Conservation (phyloP, 371 early-diverging fungal species). For the Apophysomyces trapeziformis region DNA sequence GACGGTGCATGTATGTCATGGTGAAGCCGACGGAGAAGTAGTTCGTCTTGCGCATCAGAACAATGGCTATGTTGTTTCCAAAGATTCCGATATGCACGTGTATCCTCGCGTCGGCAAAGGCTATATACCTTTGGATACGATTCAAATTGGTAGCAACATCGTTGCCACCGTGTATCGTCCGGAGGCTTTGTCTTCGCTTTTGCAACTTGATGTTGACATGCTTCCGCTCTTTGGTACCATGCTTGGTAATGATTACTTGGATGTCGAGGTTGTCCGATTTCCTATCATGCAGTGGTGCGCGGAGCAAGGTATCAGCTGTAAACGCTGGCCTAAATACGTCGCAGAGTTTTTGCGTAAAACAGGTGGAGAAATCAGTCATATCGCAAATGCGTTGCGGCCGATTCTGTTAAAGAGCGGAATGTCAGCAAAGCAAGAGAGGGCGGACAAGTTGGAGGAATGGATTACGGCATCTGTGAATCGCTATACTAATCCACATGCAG, state of each 20-base stretch:
- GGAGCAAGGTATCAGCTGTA: slow-evolving; percentile 19
- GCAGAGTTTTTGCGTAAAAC: slow-evolving; percentile 29
- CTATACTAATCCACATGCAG: slow-evolving; percentile 18
- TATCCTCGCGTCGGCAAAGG: slow-evolving; percentile 56
- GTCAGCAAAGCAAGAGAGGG: slow-evolving; percentile 25
- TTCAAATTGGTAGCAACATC: slow-evolving; percentile 26
- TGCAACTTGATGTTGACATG: slow-evolving; percentile 34
- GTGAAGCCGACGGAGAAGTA: slow-evolving; percentile 61
- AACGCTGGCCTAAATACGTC: slow-evolving; percentile 38
- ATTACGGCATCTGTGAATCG: slow-evolving; percentile 32
- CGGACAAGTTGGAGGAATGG: slow-evolving; percentile 27
- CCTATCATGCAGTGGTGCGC: slow-evolving; percentile 48
- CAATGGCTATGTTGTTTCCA: slow-evolving; percentile 57
- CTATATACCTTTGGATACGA: slow-evolving; percentile 57
- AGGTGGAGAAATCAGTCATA: slow-evolving; percentile 12
- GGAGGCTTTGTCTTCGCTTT: slow-evolving; percentile 34
- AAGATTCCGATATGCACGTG: slow-evolving; percentile 65
- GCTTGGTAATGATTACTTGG: slow-evolving; percentile 61
- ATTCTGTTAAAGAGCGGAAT: slow-evolving; percentile 26
- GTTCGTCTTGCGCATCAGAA: slow-evolving; percentile 44
- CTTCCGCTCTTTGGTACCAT: slow-evolving; percentile 60
- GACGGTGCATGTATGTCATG: slow-evolving; percentile 41
- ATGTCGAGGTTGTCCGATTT: slow-evolving; percentile 26
- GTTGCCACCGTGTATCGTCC: slow-evolving; percentile 53
- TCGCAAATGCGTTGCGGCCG: slow-evolving; percentile 21